Percentiles rank a stretch among this genome's conserved stretches.
Evolutionary conservation across 306 rosid species (phyloP).

Genomic region (Fragaria nilgerrensis): DNA sequence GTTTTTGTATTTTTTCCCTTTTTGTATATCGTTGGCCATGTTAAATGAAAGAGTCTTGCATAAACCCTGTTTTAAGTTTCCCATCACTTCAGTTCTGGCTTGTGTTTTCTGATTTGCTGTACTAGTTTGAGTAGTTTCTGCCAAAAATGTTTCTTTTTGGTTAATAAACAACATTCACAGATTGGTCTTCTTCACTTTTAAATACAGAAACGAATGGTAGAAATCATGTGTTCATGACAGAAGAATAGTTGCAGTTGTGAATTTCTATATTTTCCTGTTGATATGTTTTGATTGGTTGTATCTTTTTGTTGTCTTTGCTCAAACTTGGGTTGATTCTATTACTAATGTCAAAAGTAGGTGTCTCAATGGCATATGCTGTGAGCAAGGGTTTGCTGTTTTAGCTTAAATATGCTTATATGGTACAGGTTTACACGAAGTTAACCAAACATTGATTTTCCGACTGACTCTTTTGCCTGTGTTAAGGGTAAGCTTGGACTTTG

Average conservation of each 20-base stretch:
- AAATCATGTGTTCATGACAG: neutral
- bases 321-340: neutral
- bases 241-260: neutral
- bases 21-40: neutral
- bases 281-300: no score
- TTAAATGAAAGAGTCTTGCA: neutral
- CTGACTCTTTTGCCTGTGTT: neutral
- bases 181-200: neutral
- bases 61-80: neutral
- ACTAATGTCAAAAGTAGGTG: neutral
- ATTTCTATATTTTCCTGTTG: no score
- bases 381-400: neutral
- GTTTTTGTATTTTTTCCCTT: neutral
- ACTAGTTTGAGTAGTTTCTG: neutral
- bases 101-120: neutral
- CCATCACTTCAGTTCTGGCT: neutral
- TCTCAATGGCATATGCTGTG: neutral
- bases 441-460: neutral
- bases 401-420: neutral
- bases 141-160: neutral
- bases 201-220: neutral
- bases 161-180: neutral
- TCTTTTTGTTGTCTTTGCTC: neutral
- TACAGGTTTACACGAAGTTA: neutral
- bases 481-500: no score